These are phyloP conservation scores for Umbelopsis sp. DNA, from an alignment of 192 early-diverging fungal genomes.

Conservation along the genomic window DNA sequence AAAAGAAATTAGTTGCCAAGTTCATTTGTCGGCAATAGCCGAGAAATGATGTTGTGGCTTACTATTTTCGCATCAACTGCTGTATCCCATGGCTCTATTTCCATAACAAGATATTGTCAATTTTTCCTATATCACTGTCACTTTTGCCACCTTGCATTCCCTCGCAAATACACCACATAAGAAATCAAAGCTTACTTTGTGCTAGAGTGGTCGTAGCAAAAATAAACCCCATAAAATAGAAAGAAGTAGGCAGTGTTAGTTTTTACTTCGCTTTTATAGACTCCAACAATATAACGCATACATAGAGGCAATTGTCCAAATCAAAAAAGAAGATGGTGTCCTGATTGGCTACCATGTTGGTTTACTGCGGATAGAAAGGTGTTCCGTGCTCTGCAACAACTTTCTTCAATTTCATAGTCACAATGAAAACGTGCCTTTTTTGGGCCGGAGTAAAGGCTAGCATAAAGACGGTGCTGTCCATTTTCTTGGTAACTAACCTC, in stretches of 20 bases:
- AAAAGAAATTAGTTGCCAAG: not conserved
- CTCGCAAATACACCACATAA: too few relatives aligned
- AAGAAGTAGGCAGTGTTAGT: conserved; percentile 15
- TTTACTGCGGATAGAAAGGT: conserved; percentile 10
- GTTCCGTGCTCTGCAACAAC: too few relatives aligned
- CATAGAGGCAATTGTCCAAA: conserved; percentile 81
- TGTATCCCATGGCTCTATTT: conserved; percentile 51
- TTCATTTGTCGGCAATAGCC: not conserved
- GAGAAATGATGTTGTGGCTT: conserved; percentile 2
- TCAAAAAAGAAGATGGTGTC: conserved; percentile 75
- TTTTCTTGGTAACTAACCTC: too few relatives aligned
- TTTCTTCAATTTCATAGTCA: too few relatives aligned
- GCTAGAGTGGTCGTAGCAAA: not conserved
- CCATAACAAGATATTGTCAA: not conserved
- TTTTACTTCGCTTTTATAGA: conserved; percentile 11
- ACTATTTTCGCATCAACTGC: conserved; percentile 57
- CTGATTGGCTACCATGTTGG: conserved; percentile 13
- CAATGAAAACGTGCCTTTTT: too few relatives aligned
- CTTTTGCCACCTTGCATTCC: not conserved
- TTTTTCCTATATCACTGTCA: not conserved
- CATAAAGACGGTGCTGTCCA: too few relatives aligned
- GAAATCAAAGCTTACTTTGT: not conserved
- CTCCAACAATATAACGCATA: conserved; percentile 2
- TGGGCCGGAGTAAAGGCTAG: too few relatives aligned
- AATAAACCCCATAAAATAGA: not conserved